These are phyloP conservation scores for Xylaria multiplex DNA, from an alignment of 2,329 filamentous ascomycete species.

Conservation along the genomic window DNA sequence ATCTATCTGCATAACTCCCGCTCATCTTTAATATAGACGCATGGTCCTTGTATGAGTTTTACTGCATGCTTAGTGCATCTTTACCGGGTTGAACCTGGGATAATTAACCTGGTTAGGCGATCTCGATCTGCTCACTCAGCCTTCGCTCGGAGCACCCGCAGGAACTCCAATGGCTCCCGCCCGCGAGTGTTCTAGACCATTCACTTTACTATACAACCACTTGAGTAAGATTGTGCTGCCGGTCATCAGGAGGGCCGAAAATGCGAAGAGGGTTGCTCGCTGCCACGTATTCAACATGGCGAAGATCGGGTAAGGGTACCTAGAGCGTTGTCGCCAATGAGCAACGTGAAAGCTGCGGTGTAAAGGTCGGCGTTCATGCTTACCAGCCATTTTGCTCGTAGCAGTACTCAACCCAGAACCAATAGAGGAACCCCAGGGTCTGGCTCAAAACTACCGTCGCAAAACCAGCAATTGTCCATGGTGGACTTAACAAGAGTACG, in stretches of 20 bases:
- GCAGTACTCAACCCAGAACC: conserved; percentile 81
- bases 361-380: conserved; percentile 40
- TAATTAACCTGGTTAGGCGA: background rate
- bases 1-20: background rate
- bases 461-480: conserved; percentile 73
- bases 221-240: conserved; percentile 74
- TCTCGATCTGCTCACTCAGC: conserved; percentile 29
- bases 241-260: conserved; percentile 77
- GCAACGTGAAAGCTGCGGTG: background rate
- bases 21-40: background rate
- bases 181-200: conserved; percentile 62
- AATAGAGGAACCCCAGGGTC: conserved; percentile 72
- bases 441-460: conserved; percentile 68
- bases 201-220: conserved; percentile 73
- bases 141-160: conserved; percentile 36
- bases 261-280: conserved; percentile 73
- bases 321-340: conserved; percentile 45
- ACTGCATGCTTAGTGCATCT: background rate
- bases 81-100: background rate
- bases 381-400: conserved; percentile 73
- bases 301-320: conserved; percentile 91
- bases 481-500: conserved; percentile 74
- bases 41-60: background rate
- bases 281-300: conserved; percentile 72
- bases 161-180: conserved; percentile 48